phyloP scores from a whole-genome alignment of 2,329 filamentous ascomycete genomes.

The Dendrostoma leiphaemia region DNA sequence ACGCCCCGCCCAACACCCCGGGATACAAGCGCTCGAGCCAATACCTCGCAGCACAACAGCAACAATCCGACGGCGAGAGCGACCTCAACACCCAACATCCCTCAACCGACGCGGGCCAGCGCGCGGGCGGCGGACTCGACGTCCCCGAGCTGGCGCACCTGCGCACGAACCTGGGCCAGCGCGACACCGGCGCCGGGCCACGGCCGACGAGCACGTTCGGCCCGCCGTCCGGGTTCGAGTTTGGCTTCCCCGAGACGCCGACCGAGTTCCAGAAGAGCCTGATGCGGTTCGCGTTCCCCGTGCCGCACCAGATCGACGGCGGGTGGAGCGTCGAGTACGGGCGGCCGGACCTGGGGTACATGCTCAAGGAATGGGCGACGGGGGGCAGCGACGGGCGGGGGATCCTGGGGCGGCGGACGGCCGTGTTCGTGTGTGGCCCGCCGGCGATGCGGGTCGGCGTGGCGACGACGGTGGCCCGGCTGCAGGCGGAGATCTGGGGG shows the following conservation, averaged over 20 bases:
- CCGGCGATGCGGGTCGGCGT: constrained; percentile 85
- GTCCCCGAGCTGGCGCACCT: constrained; percentile 58
- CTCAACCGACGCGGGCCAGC: neutral
- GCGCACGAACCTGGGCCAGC: constrained; percentile 40
- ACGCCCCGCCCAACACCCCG: constrained; percentile 47
- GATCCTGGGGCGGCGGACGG: constrained; percentile 75
- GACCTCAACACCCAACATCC: constrained; percentile 14
- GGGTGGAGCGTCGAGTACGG: constrained; percentile 94
- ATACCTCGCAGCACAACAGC: constrained; percentile 21
- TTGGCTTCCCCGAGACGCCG: constrained; percentile 80
- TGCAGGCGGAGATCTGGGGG: constrained; percentile 82
- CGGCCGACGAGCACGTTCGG: constrained; percentile 57
- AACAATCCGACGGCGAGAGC: constrained; percentile 9
- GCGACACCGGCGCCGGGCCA: constrained; percentile 25
- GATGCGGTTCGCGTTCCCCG: constrained; percentile 85
- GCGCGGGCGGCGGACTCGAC: constrained; percentile 23
- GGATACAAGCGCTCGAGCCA: constrained; percentile 33
- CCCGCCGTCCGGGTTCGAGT: constrained; percentile 65
- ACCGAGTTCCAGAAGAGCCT: constrained; percentile 86
- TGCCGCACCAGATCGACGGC: constrained; percentile 65
- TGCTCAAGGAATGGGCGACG: constrained; percentile 78
- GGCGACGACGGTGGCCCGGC: constrained; percentile 74
- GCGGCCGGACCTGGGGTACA: constrained; percentile 80
- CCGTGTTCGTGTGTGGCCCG: constrained; percentile 91
- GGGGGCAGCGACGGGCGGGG: constrained; percentile 65